These are phyloP conservation scores for Hypoxylon rubiginosum DNA, from an alignment of 2,329 filamentous ascomycete genomes.

Conservation along the genomic window DNA sequence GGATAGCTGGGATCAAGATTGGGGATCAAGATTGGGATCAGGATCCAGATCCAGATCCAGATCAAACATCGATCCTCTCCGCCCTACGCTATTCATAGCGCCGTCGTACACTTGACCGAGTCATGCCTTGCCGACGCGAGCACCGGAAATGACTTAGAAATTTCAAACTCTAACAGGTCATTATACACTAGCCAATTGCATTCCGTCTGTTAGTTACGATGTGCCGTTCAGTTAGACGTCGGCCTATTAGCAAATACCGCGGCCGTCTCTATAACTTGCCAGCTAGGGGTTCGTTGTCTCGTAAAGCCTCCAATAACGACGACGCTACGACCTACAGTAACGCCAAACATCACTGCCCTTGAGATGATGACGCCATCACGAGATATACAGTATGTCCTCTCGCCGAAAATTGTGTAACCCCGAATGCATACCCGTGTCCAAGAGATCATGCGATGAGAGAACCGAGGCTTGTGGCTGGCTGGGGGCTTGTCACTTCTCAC, in stretches of 20 bases:
- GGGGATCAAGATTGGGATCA: background rate
- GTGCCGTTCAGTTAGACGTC: background rate
- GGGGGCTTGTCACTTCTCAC: background rate
- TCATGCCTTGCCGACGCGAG: background rate
- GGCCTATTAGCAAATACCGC: background rate
- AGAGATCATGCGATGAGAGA: background rate
- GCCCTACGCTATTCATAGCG: background rate
- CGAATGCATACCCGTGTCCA: background rate
- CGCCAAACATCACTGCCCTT: background rate
- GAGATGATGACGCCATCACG: slow-evolving; percentile 1
- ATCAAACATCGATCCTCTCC: slow-evolving; percentile 4
- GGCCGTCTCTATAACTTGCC: background rate
- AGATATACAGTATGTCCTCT: background rate
- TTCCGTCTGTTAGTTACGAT: background rate
- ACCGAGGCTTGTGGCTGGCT: background rate
- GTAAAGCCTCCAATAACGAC: background rate
- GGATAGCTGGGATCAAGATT: background rate
- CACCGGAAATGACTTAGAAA: background rate
- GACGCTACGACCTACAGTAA: background rate
- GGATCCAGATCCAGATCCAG: slow-evolving; percentile 4
- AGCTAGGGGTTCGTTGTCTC: background rate
- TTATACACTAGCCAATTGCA: background rate
- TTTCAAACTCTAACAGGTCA: background rate
- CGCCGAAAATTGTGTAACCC: background rate
- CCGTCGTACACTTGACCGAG: background rate